A percentile compares a stretch with the other conserved stretches of the same genome.
Conservation (phyloP, 345 rosid genomes). For the Euphorbia pulcherrima region DNA sequence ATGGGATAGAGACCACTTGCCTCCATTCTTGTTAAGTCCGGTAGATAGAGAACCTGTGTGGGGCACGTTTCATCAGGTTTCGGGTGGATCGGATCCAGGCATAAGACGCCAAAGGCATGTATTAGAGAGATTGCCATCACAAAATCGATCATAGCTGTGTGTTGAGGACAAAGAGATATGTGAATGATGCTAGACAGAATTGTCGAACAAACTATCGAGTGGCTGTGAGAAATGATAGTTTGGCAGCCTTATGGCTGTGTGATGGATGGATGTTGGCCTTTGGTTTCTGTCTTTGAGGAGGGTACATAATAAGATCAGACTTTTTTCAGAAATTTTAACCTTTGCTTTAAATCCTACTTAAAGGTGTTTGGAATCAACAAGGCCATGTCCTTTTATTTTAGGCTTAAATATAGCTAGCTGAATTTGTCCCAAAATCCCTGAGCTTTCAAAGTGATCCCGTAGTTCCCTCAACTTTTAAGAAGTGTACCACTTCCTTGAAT, state of each 20-base stretch:
- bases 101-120: conserved; percentile 75
- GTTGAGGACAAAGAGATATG: conserved; percentile 31
- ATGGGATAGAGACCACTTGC: conserved; percentile 43
- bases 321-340: no score
- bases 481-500: no score
- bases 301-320: conserved; percentile 27
- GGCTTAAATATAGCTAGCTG: no score
- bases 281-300: conserved; percentile 39
- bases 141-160: conserved; percentile 40
- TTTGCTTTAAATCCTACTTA: no score
- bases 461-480: no score
- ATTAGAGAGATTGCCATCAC: conserved; percentile 57
- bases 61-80: conserved; percentile 53
- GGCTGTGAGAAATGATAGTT: conserved; percentile 33
- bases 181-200: conserved; percentile 20
- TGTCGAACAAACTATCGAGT: conserved; percentile 32
- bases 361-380: no score
- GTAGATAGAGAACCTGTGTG: conserved; percentile 62
- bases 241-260: conserved; percentile 35
- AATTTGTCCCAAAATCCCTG: no score
- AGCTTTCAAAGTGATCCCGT: no score
- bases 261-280: conserved; percentile 34
- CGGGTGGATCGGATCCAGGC: conserved; percentile 40
- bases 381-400: no score
- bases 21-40: conserved; percentile 50